Base-by-base conservation (phyloP, 129 eudicot species). In the Pittosporum tobira region DNA sequence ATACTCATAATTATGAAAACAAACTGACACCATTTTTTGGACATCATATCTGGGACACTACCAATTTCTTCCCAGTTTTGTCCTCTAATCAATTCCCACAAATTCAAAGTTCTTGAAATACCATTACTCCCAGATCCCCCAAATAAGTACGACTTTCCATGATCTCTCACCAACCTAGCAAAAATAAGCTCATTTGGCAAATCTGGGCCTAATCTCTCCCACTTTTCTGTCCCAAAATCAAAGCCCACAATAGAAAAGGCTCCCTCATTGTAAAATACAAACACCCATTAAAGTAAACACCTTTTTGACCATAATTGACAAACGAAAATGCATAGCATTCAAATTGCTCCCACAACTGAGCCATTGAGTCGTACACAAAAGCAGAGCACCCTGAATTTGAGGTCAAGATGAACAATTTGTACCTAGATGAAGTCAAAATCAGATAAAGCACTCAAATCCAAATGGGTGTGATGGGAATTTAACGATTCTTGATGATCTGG, bases 1-100 rank as follows among this genome's bases (percentile, higher is more conserved):
- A 34, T 85, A 83, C 60, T 89, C 95, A 64, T 89, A 89, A n/a
- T 89, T 85, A 43, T 89, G 97, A 53, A 85, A 89, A 58, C 93
- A 85, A 42, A 89, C 93, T 0, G 95, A 85, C 36, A 85, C 66
- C 46, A 89, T 65, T 85, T 89, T 57, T 73, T 65, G 59, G 78
- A 79, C 93, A 89, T 81, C 82, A 79, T 48, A 11, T 89, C 95
- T 5, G 97, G 97, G 26, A 85, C 73, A 23, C 66, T 82, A 4
- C 74, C 88, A 4, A 79, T 44, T 62, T 89, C 97, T n/a, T 38
- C 71, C 97, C 97, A 89, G 10, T 19, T 70, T 51, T 45, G 78
- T 1, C 62, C 66, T 5, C 30, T 75, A 25, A 57, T 70, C 74
- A 85, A 27, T 51, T 82, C 93, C 97, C 97, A 89, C 24, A 89